A percentile compares a stretch with the other conserved stretches of the same genome.
Evolutionary conservation across 257 asterid species (phyloP).

Genomic region (Thymus quinquecostatus): DNA sequence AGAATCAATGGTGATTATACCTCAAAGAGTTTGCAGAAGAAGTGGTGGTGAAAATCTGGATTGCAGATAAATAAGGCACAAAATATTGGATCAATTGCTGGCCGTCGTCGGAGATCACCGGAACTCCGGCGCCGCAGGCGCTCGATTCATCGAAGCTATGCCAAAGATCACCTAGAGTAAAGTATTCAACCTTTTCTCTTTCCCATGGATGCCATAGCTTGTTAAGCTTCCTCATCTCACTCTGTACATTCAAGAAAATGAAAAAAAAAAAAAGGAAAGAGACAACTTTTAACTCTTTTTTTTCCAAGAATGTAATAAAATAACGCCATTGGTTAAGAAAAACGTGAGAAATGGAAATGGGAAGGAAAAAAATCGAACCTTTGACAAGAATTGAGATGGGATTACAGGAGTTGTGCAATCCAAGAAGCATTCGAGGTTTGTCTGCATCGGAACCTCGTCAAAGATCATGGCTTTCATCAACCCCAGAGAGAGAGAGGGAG

Average conservation of each 20-base stretch:
- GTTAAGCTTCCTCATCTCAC: conserved; percentile 77
- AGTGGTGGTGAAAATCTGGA: conserved; percentile 89
- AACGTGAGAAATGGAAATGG: not conserved
- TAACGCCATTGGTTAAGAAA: not conserved
- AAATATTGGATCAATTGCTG: conserved; percentile 77
- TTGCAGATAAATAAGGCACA: conserved; percentile 96
- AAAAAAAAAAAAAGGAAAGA: not conserved
- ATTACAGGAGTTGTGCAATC: conserved; percentile 60
- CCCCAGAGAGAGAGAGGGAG: conserved; percentile 21
- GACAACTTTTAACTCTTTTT: not conserved
- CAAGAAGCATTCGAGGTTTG: conserved; percentile 64
- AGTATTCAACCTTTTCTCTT: conserved; percentile 78
- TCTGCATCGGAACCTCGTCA: conserved; percentile 45
- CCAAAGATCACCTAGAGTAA: conserved; percentile 82
- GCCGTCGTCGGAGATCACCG: conserved; percentile 66
- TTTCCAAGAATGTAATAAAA: not conserved
- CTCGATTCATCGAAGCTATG: conserved; percentile 85
- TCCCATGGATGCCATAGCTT: conserved; percentile 95
- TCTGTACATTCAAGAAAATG: conserved; percentile 35
- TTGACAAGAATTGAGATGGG: conserved; percentile 58
- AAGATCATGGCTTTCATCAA: conserved; percentile 34
- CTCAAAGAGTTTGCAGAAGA: conserved; percentile 60
- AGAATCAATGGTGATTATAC: not conserved
- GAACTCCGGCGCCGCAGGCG: conserved; percentile 94
- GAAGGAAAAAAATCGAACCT: conserved; percentile 35